These are phyloP conservation scores for Hysterium pulicare DNA, from an alignment of 2,329 filamentous ascomycete genomes.

Conservation along the genomic window DNA sequence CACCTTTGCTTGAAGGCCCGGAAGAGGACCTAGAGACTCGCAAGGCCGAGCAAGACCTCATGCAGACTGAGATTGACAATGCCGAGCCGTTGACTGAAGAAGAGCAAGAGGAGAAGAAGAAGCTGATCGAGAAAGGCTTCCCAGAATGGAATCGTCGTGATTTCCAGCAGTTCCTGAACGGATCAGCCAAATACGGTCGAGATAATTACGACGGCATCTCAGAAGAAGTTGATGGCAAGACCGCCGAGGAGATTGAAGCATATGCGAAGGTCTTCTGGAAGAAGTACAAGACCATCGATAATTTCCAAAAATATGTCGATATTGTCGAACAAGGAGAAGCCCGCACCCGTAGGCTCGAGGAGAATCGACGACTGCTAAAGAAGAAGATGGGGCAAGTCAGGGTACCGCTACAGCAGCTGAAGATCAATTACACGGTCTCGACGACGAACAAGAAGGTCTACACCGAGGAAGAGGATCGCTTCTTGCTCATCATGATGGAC, in stretches of 20 bases:
- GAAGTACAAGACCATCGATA: slow-evolving; percentile 83
- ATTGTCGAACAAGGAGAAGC: slow-evolving; percentile 93
- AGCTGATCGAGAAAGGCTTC: slow-evolving; percentile 80
- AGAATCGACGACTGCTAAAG: slow-evolving; percentile 86
- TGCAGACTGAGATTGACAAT: slow-evolving; percentile 91
- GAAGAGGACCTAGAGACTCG: slow-evolving; percentile 84
- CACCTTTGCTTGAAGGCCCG: slow-evolving; percentile 80
- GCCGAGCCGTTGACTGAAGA: slow-evolving; percentile 84
- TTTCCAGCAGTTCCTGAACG: slow-evolving; percentile 97
- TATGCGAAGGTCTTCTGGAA: slow-evolving; percentile 98
- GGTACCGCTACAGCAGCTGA: slow-evolving; percentile 95
- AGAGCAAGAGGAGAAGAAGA: slow-evolving; percentile 82
- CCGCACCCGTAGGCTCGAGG: slow-evolving; percentile 79
- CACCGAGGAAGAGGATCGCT: slow-evolving; percentile 95
- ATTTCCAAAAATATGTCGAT: slow-evolving; percentile 83
- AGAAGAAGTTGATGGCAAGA: slow-evolving; percentile 88
- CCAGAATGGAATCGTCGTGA: slow-evolving; percentile 94
- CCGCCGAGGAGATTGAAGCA: slow-evolving; percentile 74
- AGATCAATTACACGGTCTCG: slow-evolving; percentile 97
- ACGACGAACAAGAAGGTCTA: slow-evolving; percentile 99
- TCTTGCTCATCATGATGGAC: slow-evolving; percentile 89
- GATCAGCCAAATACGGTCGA: slow-evolving; percentile 87
- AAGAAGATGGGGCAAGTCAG: slow-evolving; percentile 97
- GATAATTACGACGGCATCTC: slow-evolving; percentile 82
- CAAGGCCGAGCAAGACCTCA: slow-evolving; percentile 79